These are phyloP conservation scores for Saposhnikovia divaricata DNA, from an alignment of 129 eudicot genomes.

Conservation along the genomic window DNA sequence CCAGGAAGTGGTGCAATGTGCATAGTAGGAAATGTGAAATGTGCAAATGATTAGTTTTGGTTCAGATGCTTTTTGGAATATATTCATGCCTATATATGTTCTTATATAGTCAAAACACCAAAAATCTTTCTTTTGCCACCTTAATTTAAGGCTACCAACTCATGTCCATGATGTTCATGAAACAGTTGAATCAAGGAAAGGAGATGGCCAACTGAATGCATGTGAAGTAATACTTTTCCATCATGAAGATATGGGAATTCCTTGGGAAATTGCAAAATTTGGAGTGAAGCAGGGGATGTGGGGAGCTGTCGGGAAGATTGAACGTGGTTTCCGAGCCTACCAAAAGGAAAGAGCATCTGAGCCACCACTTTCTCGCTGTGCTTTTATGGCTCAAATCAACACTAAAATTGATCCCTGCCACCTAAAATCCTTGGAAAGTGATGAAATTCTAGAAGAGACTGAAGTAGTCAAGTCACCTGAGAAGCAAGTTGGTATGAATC, in stretches of 20 bases:
- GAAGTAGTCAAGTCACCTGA: slow-evolving; percentile 21
- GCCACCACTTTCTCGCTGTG: not conserved
- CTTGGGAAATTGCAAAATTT: slow-evolving; percentile 11
- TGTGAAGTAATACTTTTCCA: slow-evolving; percentile 13
- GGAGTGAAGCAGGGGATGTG: slow-evolving; percentile 13
- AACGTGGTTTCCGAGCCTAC: slow-evolving; percentile 15
- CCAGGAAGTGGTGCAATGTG: not conserved
- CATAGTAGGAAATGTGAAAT: not conserved
- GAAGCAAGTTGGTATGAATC: slow-evolving; percentile 36
- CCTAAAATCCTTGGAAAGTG: slow-evolving; percentile 20
- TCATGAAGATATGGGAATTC: slow-evolving; percentile 13
- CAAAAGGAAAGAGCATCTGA: slow-evolving; percentile 7
- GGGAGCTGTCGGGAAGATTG: slow-evolving; percentile 10
- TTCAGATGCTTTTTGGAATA: not conserved
- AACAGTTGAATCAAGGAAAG: slow-evolving; percentile 14
- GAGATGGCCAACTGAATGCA: slow-evolving; percentile 9
- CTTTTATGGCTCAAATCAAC: slow-evolving; percentile 12
- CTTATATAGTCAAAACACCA: not conserved
- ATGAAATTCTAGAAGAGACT: slow-evolving; percentile 23
- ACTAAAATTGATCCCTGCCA: slow-evolving; percentile 9
- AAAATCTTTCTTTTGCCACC: not conserved
- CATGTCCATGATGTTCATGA: slow-evolving; percentile 8
- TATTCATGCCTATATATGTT: not conserved
- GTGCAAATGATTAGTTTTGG: not conserved
- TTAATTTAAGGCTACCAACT: slow-evolving; percentile 52